Conservation (phyloP, 83 land plant genomes). For the Thuja plicata region DNA sequence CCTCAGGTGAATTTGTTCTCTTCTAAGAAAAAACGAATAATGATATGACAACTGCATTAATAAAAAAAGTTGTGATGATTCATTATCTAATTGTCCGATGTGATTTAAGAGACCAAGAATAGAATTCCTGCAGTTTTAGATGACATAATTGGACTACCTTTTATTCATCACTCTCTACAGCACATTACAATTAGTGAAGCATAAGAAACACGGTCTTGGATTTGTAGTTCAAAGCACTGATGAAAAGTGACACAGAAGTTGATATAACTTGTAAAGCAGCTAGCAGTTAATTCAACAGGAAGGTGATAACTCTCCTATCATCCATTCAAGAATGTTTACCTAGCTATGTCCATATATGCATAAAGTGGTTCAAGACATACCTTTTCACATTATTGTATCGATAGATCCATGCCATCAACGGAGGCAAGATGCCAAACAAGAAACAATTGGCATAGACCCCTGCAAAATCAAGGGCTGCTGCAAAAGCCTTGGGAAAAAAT, state of each 20-base stretch:
- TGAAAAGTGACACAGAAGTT: background rate
- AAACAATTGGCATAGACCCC: constrained; percentile 19
- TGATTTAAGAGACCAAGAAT: background rate
- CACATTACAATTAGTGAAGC: background rate
- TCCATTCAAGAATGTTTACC: too few species aligned
- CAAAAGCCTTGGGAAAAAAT: constrained; percentile 47
- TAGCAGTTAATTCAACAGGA: background rate
- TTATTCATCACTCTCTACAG: background rate
- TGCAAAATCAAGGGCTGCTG: constrained; percentile 60
- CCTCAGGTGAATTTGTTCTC: too few species aligned
- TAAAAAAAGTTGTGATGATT: too few species aligned
- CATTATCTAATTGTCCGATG: background rate
- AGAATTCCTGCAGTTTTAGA: background rate
- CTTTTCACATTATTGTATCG: too few species aligned
- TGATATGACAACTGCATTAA: too few species aligned
- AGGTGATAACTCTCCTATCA: background rate
- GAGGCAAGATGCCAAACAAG: too few species aligned
- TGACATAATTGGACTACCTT: background rate
- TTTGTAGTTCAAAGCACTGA: background rate
- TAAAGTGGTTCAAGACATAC: background rate
- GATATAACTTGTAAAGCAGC: background rate
- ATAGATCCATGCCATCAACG: too few species aligned
- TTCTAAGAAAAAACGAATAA: too few species aligned
- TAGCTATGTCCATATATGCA: constrained; percentile 1
- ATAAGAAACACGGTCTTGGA: background rate